Percentiles rank a stretch among this genome's conserved stretches.
Evolutionary conservation across 805 yeast genomes (phyloP).

Genomic region (Tetrapisispora phaffii): DNA sequence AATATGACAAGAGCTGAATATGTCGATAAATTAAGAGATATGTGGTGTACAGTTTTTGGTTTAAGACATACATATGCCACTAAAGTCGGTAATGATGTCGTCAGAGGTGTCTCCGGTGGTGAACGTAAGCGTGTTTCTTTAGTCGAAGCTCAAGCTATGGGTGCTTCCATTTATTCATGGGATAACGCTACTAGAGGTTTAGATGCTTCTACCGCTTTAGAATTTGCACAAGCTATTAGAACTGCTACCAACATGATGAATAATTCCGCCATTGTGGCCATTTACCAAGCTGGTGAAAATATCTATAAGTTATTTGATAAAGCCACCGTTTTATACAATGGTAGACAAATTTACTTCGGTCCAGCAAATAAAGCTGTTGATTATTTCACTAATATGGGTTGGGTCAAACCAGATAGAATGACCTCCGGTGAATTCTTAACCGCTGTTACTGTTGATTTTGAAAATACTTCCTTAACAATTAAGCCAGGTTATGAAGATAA

Average conservation of each 20-base stretch:
- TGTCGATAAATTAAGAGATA: conserved; percentile 41
- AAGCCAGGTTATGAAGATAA: conserved; percentile 40
- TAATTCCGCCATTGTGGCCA: conserved; percentile 52
- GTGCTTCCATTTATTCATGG: conserved; percentile 49
- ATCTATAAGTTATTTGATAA: conserved; percentile 53
- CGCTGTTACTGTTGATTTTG: conserved; percentile 52
- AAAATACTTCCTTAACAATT: conserved; percentile 40
- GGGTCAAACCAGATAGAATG: conserved; percentile 50
- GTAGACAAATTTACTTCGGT: conserved; percentile 54
- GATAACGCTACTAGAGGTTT: conserved; percentile 66
- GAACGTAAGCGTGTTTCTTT: conserved; percentile 65
- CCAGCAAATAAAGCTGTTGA: conserved; percentile 42
- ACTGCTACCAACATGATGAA: conserved; percentile 47
- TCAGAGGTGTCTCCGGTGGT: conserved; percentile 70
- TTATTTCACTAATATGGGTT: conserved; percentile 53
- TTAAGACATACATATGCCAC: conserved; percentile 49
- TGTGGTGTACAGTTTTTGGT: conserved; percentile 44
- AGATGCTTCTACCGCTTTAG: conserved; percentile 62
- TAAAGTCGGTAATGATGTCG: conserved; percentile 55
- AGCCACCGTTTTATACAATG: conserved; percentile 49
- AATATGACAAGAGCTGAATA: conserved; percentile 38
- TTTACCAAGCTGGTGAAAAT: conserved; percentile 60
- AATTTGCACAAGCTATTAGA: conserved; percentile 50
- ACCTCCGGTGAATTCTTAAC: conserved; percentile 62
- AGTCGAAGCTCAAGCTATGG: conserved; percentile 50